Percentiles rank a stretch among this genome's conserved stretches.
phyloP scores from a whole-genome alignment of 2,329 filamentous ascomycete species.

The Dactylonectria macrodidyma region DNA sequence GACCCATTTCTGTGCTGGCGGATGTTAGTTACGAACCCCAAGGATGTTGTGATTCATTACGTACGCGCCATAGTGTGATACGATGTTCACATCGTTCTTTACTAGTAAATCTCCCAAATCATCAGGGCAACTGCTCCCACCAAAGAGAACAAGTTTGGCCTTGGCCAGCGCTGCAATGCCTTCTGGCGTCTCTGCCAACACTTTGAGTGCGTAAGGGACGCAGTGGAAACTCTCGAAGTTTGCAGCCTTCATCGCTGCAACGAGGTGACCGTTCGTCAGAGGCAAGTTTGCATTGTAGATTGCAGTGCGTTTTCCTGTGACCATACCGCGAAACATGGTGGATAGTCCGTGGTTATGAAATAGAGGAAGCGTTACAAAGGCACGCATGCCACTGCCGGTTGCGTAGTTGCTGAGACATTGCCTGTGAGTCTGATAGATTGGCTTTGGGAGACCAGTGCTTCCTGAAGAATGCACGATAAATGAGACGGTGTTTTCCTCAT shows the following conservation, averaged over 20 bases:
- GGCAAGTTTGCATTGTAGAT: slow-evolving; percentile 70
- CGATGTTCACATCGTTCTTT: slow-evolving; percentile 66
- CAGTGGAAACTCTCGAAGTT: slow-evolving; percentile 68
- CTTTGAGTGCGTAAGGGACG: slow-evolving; percentile 75
- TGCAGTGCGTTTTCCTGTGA: slow-evolving; percentile 63
- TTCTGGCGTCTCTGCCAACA: slow-evolving; percentile 69
- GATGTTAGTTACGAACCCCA: neutral
- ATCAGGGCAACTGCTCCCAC: slow-evolving; percentile 70
- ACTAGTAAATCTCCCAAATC: slow-evolving; percentile 68
- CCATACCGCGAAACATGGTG: slow-evolving; percentile 67
- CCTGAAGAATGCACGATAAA: slow-evolving; percentile 58
- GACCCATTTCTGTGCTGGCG: slow-evolving; percentile 42
- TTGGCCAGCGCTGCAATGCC: slow-evolving; percentile 63
- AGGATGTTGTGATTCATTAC: slow-evolving; percentile 38
- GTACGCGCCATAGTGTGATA: slow-evolving; percentile 69
- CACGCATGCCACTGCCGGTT: slow-evolving; percentile 55
- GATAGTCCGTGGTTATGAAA: slow-evolving; percentile 73
- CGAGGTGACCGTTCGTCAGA: slow-evolving; percentile 63
- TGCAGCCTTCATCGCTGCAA: slow-evolving; percentile 55
- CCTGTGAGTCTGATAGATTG: slow-evolving; percentile 70
- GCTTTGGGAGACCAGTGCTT: slow-evolving; percentile 74
- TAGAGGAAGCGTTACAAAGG: slow-evolving; percentile 69
- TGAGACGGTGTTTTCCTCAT: slow-evolving; percentile 24
- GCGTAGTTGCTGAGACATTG: slow-evolving; percentile 65
- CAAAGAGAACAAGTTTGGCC: slow-evolving; percentile 68